Evolutionary conservation across 176 grass and related monocot genomes (phyloP), one percentile per base, ranked within the genome.

Genomic region (Typha latifolia): DNA sequence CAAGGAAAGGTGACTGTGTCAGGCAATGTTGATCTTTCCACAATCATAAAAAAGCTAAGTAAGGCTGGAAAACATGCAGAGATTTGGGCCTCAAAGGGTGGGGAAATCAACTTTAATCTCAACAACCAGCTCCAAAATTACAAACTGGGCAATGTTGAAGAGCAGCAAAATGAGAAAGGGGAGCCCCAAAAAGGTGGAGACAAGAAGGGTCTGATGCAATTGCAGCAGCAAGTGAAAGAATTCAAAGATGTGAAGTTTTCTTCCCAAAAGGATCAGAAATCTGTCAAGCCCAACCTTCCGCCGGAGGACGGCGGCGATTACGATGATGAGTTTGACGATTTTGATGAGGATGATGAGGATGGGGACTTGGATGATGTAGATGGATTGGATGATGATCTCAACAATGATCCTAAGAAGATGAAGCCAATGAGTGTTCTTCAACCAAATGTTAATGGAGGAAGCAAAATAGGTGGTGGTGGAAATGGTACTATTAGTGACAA

Each of bases 1-100:
- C 74, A 50, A 67, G 71, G 22, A 71, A 72, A 78, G 48, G 82
- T 84, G 12, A 69, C 82, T 15, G 67, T 72, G 59, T 78, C 68
- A 12, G 72, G 62, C 12, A 63, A 23, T 10, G 67, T 79, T 10
- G 56, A 69, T 14, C 67, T 61, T 14, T 77, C 73, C 48, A 50
- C 29, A 4, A 65, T 84, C 31, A 3, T 80, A 31, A 67, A 51
- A 72, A 84, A 62, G 67, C 62, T 84, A 19, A 51, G 51, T 18
- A 80, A 73, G 52, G 48, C 82, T 3, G 51, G 66, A 7, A 84
- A 84, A 66, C 49, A 76, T 3, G 77, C 72, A 3, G 63, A 75
- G 48, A 29, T 56, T 31, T 56, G 62, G 72, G 72, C 77, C 82
- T 64, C 0, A 53, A 72, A 69, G 52, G 47, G 49, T 48, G 31